Evolutionary conservation across 768 basidiomycete genomes (phyloP), one percentile per base, ranked within the genome.

Genomic region (Suillus subluteus): DNA sequence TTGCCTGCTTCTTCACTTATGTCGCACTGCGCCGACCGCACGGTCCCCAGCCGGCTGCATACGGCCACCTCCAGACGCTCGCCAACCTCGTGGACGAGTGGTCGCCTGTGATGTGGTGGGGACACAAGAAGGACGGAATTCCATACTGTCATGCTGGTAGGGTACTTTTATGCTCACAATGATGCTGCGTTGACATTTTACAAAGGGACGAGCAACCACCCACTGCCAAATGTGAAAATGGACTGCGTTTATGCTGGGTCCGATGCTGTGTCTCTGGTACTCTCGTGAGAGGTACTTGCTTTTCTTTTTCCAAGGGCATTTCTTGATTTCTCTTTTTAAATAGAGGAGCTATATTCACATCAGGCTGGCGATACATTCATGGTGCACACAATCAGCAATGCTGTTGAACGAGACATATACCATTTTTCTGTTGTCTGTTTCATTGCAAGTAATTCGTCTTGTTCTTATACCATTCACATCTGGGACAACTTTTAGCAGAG

Each of bases 61-160:
- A 79, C 38, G 76, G 78, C 3, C 75, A 79, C 26, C 59, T 79
- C 1, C 74, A 78, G 56, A 80, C 75, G 18, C 71, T 80, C 18
- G 76, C 73, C 3, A 78, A 80, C 62, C 64, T 79, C 65, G 69
- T 78, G 48, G 79, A 79, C 62, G 78, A 80, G n/a, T 76, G 79
- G 78, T 74, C 74, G 18, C 66, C 71, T 1, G 74, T 66, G 6
- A 75, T 78, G 71, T 73, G 76, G 75, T 78, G 76, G 73, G 76
- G 74, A n/a, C 68, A 70, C 21, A 78, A 76, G n/a, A 54, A 58
- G 1, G 40, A 16, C 18, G 63, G 66, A 38, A 62, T 23, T 30
- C 54, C 66, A 0, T 61, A 32, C 32, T 59, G 38, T 46, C 73
- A 69, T 66, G 73, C 75, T 1, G 76, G 76, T 72, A 65, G 15